Base-by-base conservation (phyloP, 345 rosid species). In the Gossypium thurberi region DNA sequence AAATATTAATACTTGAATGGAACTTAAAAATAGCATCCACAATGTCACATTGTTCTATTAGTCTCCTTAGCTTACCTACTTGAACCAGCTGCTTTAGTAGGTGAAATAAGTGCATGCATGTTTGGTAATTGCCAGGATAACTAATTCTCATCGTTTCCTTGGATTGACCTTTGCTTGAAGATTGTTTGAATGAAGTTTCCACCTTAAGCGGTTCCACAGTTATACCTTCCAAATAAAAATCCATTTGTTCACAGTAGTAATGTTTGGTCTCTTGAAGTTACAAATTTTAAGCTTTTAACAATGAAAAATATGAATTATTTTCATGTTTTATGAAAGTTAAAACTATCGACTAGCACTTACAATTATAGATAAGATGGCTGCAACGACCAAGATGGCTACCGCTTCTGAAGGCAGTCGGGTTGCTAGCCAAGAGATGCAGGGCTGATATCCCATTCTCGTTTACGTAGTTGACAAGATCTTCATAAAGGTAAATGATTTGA, bases 381-480 rank as follows among this genome's bases (percentile, higher is more conserved):
- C 28, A 76, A 12, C 67, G 73, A 14, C 48, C 72, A 9, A 85
- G 74, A 60, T 76, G 83, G 65, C 56, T 70, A 21, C 86, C 81
- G 17, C 91, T 87, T 69, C 77, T 74, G 70, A 84, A 87, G 53
- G 78, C 83, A 0, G 52, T 20, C 43, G 86, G 82, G 66, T 82
- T 84, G 51, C 74, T 72, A 13, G 91, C 91, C 47, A 84, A 66
- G 14, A 81, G 15, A 69, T 87, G 85, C 21, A 87, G 85, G 23
- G 91, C 87, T 2, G 86, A 56, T 4, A 40, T 33, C 25, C 86
- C 87, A 15, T 28, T 20, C 62, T 71, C 73, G 66, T 84, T 79
- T 70, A 57, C 70, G 14, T 0, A n/a, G 67, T 78, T 64, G 2
- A 73, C 83, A 18, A 85, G 78, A 0, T 77, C 14, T 51, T 6